Conservation (phyloP, 106 monocot species). For the Apostasia shenzhenica region DNA sequence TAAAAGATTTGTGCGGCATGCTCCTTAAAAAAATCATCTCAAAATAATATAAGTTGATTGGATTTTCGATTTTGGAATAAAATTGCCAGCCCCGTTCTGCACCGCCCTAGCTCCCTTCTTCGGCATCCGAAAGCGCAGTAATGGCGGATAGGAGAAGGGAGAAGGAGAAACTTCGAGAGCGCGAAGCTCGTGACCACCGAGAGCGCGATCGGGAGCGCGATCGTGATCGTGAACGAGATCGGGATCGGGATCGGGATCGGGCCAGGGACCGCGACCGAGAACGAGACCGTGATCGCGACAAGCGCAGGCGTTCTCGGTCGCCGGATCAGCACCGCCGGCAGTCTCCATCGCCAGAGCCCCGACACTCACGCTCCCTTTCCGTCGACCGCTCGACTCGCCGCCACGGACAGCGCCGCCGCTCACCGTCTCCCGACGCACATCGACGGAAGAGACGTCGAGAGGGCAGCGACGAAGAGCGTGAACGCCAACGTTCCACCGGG, state of each 20-base stretch:
- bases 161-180: conserved; percentile 21
- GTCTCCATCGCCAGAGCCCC: conserved; percentile 7
- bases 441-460: conserved; percentile 70
- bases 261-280: conserved; percentile 36
- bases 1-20: too few species aligned
- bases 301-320: conserved; percentile 43
- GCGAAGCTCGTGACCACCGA: conserved; percentile 18
- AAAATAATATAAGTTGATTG: too few species aligned
- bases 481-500: conserved; percentile 8
- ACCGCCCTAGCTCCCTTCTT: not conserved
- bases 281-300: conserved; percentile 22
- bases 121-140: not conserved
- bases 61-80: too few species aligned
- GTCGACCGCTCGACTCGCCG: conserved; percentile 21
- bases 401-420: conserved; percentile 14
- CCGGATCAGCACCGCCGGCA: conserved; percentile 16
- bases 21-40: too few species aligned
- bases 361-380: conserved; percentile 34
- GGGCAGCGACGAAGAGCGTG: conserved; percentile 26
- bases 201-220: conserved; percentile 43
- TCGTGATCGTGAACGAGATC: conserved; percentile 24
- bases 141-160: conserved; percentile 42
- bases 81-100: not conserved
- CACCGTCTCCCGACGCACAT: conserved; percentile 24
- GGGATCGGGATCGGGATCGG: conserved; percentile 35